Base-by-base conservation (phyloP, 2,329 filamentous ascomycete genomes). In the Fusarium pilosicola region DNA sequence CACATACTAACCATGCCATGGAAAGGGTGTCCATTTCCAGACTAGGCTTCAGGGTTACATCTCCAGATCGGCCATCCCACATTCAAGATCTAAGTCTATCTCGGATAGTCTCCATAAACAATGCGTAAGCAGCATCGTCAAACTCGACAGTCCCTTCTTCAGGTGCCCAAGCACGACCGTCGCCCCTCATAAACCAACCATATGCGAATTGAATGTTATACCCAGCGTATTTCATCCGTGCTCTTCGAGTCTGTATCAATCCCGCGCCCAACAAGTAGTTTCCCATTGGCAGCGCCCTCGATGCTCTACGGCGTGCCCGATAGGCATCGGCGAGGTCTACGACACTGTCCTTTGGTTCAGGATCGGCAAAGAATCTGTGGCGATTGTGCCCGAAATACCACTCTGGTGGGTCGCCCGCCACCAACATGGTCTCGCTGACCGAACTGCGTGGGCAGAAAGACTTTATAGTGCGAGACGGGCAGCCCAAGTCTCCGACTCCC, bases 261-360 rank as follows among this genome's bases (percentile, higher is more conserved):
- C 44, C 44, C 44, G 0, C 7, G 7, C 44, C 44, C 7, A 26
- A 4, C 24, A 45, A 28, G 0, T 46, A 46, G 26, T 28, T 46
- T 3, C 6, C 44, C 24, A 46, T 28, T 7, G 24, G 44, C 4
- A 46, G 3, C 24, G 1, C 18, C 6, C 0, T 7, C 24, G 44
- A 46, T 0, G 0, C 7, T 0, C 5, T 0, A 22, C 24, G 18
- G 6, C 44, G 44, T 22, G 44, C 7, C 0, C 1, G 3, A 3
- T 22, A 46, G 24, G 24, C 44, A 0, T 1, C 8, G 24, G 4
- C 0, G 17, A 45, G 5, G 42, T 17, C 11, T 20, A 1, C 7
- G n/a, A 0, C 5, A 10, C 1, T 0, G 17, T 20, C 0, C 14
- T 26, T 0, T 14, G 24, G 24, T 7, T 1, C 44, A 46, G 44